Evolutionary conservation across 78 protist species (phyloP).

Genomic region (Dictyostelium brefeldianum): DNA sequence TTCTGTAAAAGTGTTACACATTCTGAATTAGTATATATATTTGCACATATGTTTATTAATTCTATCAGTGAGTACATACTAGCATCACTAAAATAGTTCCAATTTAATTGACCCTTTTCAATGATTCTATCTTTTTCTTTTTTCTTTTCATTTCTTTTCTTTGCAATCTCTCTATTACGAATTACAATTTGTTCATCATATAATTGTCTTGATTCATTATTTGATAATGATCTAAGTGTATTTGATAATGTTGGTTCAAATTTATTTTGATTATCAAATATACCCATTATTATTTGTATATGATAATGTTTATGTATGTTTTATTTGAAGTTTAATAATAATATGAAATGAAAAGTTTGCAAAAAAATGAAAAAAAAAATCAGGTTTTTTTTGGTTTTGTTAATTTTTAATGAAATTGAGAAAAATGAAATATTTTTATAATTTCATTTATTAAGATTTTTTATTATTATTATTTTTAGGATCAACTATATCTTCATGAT

Average conservation of each 20-base stretch:
- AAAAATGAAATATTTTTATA: too few species aligned
- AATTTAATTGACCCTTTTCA: slow-evolving; percentile 49
- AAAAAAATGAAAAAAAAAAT: neutral
- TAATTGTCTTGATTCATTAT: neutral
- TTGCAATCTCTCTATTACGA: slow-evolving; percentile 27
- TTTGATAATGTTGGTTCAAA: slow-evolving; percentile 14
- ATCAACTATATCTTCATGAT: slow-evolving; percentile 16
- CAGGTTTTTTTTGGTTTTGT: too few species aligned
- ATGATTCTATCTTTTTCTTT: slow-evolving; percentile 9
- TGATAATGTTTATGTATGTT: neutral
- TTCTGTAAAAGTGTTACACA: too few species aligned
- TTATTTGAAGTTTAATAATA: neutral
- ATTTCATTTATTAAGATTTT: too few species aligned
- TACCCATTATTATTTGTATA: slow-evolving; percentile 12
- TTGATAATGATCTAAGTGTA: slow-evolving; percentile 7
- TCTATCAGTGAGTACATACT: neutral
- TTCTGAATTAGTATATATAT: too few species aligned
- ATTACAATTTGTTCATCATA: slow-evolving; percentile 25
- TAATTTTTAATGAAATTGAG: too few species aligned
- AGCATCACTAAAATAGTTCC: slow-evolving; percentile 62
- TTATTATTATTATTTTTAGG: neutral
- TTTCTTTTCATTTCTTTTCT: slow-evolving; percentile 67
- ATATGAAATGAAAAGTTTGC: neutral
- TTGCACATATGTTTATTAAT: neutral
- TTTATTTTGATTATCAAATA: slow-evolving; percentile 35